These are phyloP conservation scores for Pseudocercospora macadamiae DNA, from an alignment of 2,329 filamentous ascomycete genomes.

Conservation along the genomic window DNA sequence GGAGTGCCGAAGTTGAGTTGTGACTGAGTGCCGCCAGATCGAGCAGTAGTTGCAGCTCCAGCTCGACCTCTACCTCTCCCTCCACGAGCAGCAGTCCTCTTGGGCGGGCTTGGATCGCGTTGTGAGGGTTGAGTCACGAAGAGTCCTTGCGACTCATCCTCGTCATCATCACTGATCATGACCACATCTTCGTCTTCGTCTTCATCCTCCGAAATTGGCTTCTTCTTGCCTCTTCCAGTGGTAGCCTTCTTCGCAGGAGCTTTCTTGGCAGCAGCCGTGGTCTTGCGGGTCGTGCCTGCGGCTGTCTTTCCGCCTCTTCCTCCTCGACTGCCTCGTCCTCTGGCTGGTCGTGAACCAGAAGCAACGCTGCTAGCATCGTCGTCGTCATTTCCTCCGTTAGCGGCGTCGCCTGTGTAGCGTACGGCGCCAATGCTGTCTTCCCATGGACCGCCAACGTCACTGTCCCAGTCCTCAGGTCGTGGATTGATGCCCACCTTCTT, in stretches of 20 bases:
- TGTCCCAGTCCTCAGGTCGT: constrained; percentile 81
- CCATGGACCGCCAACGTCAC: constrained; percentile 86
- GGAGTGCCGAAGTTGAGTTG: constrained; percentile 29
- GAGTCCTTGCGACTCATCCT: constrained; percentile 51
- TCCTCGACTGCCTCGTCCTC: constrained; percentile 53
- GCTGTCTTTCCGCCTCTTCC: constrained; percentile 45
- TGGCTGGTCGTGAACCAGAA: constrained; percentile 22
- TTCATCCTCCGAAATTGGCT: constrained; percentile 49
- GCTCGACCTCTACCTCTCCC: constrained; percentile 23
- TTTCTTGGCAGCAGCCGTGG: constrained; percentile 42
- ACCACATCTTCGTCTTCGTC: constrained; percentile 47
- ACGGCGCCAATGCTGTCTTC: constrained; percentile 73
- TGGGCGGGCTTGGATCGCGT: constrained; percentile 29
- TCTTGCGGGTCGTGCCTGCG: constrained; percentile 45
- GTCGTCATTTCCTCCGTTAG: constrained; percentile 48
- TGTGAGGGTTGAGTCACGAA: constrained; percentile 43
- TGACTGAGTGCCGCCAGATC: constrained; percentile 23
- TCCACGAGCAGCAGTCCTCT: constrained; percentile 27
- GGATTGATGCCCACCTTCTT: constrained; percentile 56
- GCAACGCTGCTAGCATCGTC: constrained; percentile 39
- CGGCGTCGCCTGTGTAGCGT: constrained; percentile 50
- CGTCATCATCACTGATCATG: constrained; percentile 47
- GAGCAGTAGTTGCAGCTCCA: constrained; percentile 11
- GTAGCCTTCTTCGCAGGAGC: constrained; percentile 40
- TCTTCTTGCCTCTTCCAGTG: constrained; percentile 45